Conservation (phyloP, 1,284 basidiomycete species). For the Phaffia rhodozyma region DNA sequence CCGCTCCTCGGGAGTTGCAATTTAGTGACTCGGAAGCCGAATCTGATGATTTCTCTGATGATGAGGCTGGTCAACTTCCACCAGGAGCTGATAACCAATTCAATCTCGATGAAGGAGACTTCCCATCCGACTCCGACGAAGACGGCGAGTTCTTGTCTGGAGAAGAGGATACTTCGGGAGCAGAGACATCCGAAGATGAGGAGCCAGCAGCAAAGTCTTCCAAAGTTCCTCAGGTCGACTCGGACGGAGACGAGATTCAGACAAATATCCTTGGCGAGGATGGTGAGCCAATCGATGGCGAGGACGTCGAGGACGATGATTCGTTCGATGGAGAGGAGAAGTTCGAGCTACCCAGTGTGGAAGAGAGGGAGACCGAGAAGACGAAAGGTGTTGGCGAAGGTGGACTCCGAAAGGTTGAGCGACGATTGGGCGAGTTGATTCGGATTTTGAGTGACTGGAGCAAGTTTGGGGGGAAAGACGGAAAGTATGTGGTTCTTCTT, state of each 20-base stretch:
- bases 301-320: slow-evolving; percentile 47
- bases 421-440: slow-evolving; percentile 78
- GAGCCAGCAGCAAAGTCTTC: slow-evolving; percentile 29
- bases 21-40: slow-evolving; percentile 48
- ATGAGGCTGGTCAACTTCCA: slow-evolving; percentile 24
- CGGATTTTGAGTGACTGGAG: slow-evolving; percentile 63
- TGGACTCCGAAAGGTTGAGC: slow-evolving; percentile 69
- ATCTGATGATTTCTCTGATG: slow-evolving; percentile 30
- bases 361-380: slow-evolving; percentile 69
- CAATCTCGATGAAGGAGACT: slow-evolving; percentile 33
- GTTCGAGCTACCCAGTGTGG: slow-evolving; percentile 68
- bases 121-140: slow-evolving; percentile 31
- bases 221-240: slow-evolving; percentile 31
- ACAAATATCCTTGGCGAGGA: slow-evolving; percentile 34
- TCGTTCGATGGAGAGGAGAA: slow-evolving; percentile 50
- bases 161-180: slow-evolving; percentile 42
- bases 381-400: slow-evolving; percentile 51
- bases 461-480: slow-evolving; percentile 51
- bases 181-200: slow-evolving; percentile 34
- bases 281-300: slow-evolving; percentile 43
- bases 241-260: slow-evolving; percentile 33
- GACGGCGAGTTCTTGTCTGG: slow-evolving; percentile 59
- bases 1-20: slow-evolving; percentile 44
- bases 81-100: slow-evolving; percentile 34
- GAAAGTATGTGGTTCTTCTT: slow-evolving; percentile 47